Conservation (phyloP, 179 eudicot species). For the Amaranthus tricolor region DNA sequence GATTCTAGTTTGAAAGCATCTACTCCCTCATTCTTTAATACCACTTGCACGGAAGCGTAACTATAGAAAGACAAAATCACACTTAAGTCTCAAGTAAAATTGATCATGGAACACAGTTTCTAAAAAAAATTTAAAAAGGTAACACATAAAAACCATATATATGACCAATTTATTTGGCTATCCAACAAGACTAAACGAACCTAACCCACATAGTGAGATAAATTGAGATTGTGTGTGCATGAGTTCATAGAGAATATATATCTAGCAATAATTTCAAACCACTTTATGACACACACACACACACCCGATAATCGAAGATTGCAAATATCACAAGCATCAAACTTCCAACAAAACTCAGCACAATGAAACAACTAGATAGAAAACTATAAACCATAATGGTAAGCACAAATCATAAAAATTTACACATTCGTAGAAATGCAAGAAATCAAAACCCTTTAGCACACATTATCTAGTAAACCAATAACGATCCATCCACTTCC, state of each 20-base stretch:
- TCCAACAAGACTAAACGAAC: not conserved
- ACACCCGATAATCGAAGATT: not conserved
- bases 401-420: not conserved
- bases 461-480: not conserved
- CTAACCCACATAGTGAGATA: not conserved
- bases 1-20: slow-evolving; percentile 84
- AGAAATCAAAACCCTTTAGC: not conserved
- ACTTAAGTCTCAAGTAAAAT: not conserved
- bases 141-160: not conserved
- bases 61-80: slow-evolving; percentile 36
- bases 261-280: not conserved
- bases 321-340: not conserved
- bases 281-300: not conserved
- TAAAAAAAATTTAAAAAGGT: not conserved
- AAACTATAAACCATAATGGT: not conserved
- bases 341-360: not conserved
- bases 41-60: slow-evolving; percentile 71
- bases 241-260: too few species aligned
- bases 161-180: not conserved
- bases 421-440: too few species aligned
- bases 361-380: too few species aligned
- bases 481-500: not conserved
- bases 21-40: slow-evolving; percentile 81
- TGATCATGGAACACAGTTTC: not conserved
- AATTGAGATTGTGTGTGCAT: too few species aligned